Conservation (phyloP, 2,329 filamentous ascomycete species). For the Tolypocladium ophioglossoides region DNA sequence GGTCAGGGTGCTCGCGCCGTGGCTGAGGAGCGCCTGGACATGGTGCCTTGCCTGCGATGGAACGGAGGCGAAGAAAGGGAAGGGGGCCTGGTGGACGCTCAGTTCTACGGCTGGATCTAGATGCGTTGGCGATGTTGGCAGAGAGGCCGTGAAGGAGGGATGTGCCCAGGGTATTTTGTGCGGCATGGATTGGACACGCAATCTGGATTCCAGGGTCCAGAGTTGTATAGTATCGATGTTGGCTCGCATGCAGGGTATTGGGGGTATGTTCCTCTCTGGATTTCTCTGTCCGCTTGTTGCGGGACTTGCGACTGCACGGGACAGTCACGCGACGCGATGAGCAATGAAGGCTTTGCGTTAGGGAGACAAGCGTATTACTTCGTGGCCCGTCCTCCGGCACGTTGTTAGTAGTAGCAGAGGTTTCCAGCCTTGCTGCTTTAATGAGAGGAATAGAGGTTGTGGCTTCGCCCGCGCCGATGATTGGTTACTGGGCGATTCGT, state of each 20-base stretch:
- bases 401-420: no score
- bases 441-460: no score
- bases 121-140: neutral
- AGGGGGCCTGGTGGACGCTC: conserved; percentile 16
- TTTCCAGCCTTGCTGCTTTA: no score
- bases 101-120: conserved; percentile 16
- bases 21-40: conserved; percentile 19
- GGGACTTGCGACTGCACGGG: no score
- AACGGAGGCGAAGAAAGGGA: conserved; percentile 14
- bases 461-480: no score
- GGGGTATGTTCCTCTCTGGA: neutral
- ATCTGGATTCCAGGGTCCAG: neutral
- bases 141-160: neutral
- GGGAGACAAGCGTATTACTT: no score
- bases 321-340: no score
- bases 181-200: neutral
- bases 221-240: neutral
- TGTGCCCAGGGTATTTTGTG: neutral
- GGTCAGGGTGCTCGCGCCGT: conserved; percentile 17
- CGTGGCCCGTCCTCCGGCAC: no score
- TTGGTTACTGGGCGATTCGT: no score
- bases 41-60: conserved; percentile 25
- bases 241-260: neutral
- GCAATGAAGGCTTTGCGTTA: no score
- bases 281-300: no score